Evolutionary conservation across 2,329 filamentous ascomycete species (phyloP).

Genomic region (Aspergillus ruber): DNA sequence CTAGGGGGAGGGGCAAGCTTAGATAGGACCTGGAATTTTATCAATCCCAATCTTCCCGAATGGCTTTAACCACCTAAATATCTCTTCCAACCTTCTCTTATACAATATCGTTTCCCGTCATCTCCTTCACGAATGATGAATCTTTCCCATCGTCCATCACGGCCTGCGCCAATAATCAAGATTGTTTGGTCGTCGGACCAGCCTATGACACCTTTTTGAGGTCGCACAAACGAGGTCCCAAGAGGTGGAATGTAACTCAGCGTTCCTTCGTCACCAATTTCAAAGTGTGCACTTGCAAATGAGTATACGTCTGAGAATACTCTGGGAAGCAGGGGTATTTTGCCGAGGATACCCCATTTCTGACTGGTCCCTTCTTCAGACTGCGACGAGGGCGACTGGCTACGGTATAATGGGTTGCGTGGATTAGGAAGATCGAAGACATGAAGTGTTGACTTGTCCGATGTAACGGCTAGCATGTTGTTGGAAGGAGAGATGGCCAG

Average conservation of each 20-base stretch:
- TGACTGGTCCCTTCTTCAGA: slow-evolving; percentile 50
- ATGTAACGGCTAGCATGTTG: slow-evolving; percentile 78
- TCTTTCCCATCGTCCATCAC: slow-evolving; percentile 80
- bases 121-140: slow-evolving; percentile 66
- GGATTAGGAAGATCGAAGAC: slow-evolving; percentile 73
- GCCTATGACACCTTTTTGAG: slow-evolving; percentile 76
- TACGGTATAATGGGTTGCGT: slow-evolving; percentile 25
- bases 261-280: slow-evolving; percentile 67
- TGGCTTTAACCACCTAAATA: slow-evolving; percentile 50
- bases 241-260: slow-evolving; percentile 42
- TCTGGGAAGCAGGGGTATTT: slow-evolving; percentile 75
- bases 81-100: slow-evolving; percentile 74
- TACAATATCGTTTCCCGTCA: slow-evolving; percentile 60
- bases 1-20: background rate
- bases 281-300: slow-evolving; percentile 72
- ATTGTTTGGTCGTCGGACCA: slow-evolving; percentile 73
- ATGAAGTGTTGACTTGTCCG: slow-evolving; percentile 93
- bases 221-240: slow-evolving; percentile 49
- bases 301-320: slow-evolving; percentile 88
- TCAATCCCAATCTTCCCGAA: slow-evolving; percentile 1
- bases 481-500: slow-evolving; percentile 80
- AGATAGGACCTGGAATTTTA: slow-evolving; percentile 7
- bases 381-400: slow-evolving; percentile 26
- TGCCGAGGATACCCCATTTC: slow-evolving; percentile 81
- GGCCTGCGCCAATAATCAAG: slow-evolving; percentile 70